These are phyloP conservation scores for Boletus patriciae DNA, from an alignment of 768 basidiomycete genomes.

Conservation along the genomic window DNA sequence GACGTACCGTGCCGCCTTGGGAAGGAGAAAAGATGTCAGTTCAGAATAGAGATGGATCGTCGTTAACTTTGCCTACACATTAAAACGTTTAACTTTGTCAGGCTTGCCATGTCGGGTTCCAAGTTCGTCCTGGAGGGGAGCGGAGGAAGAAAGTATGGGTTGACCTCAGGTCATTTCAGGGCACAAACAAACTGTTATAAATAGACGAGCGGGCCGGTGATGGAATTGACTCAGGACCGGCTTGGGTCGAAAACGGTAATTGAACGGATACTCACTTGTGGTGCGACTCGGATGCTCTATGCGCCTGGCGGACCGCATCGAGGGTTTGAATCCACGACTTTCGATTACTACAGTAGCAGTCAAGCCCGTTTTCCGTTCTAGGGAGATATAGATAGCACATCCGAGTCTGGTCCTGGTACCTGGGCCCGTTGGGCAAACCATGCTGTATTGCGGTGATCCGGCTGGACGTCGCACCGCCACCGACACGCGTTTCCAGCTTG, in stretches of 20 bases:
- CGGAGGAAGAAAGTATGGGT: neutral
- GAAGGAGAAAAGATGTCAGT: conserved; percentile 12
- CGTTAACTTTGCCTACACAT: conserved; percentile 60
- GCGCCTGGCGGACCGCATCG: too few relatives aligned
- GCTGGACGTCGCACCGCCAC: conserved; percentile 23
- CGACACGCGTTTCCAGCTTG: conserved; percentile 20
- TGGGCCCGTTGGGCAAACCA: neutral
- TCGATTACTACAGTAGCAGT: neutral
- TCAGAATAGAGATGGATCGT: neutral
- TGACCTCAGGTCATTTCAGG: neutral
- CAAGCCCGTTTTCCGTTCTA: neutral
- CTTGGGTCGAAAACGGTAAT: neutral
- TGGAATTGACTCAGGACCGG: neutral
- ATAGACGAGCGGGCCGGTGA: conserved; percentile 3
- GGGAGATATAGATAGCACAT: neutral
- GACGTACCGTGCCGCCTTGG: conserved; percentile 48
- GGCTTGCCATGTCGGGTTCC: conserved; percentile 40
- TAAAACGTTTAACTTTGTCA: conserved; percentile 62
- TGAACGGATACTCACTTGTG: too few relatives aligned
- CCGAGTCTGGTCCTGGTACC: conserved; percentile 2
- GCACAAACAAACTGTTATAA: neutral
- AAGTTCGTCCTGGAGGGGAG: neutral
- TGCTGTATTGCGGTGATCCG: conserved; percentile 12
- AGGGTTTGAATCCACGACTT: neutral
- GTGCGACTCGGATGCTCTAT: too few relatives aligned